Percentiles rank a stretch among this genome's conserved stretches.
These are phyloP conservation scores for Laguncularia racemosa DNA, from an alignment of 345 rosid species.

Conservation along the genomic window DNA sequence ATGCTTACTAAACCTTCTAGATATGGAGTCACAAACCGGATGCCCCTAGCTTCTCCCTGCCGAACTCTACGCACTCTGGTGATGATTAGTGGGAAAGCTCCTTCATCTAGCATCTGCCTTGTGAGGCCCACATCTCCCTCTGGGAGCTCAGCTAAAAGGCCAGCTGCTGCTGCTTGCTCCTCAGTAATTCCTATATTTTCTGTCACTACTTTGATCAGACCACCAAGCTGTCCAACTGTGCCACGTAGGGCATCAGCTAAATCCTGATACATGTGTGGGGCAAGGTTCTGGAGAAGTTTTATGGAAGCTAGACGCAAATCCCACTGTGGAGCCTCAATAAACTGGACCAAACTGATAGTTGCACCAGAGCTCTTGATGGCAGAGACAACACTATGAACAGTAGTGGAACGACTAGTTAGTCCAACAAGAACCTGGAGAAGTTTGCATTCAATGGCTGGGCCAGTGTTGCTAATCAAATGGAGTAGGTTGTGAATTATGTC, in stretches of 20 bases:
- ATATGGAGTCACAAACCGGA: slow-evolving; percentile 67
- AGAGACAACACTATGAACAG: slow-evolving; percentile 66
- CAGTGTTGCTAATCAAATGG: slow-evolving; percentile 87
- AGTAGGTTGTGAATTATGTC: slow-evolving; percentile 70
- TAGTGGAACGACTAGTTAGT: slow-evolving; percentile 55
- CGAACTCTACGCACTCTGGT: slow-evolving; percentile 49
- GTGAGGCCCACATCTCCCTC: slow-evolving; percentile 87
- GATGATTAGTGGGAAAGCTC: slow-evolving; percentile 58
- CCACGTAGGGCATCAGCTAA: slow-evolving; percentile 75
- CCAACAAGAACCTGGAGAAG: slow-evolving; percentile 96
- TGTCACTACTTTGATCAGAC: slow-evolving; percentile 53
- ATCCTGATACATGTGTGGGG: slow-evolving; percentile 83
- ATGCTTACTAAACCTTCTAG: slow-evolving; percentile 74
- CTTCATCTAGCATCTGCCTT: slow-evolving; percentile 71
- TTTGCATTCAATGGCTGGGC: slow-evolving; percentile 90
- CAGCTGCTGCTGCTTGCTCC: slow-evolving; percentile 88
- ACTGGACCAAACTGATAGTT: slow-evolving; percentile 87
- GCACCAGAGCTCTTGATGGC: slow-evolving; percentile 95
- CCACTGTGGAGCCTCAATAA: slow-evolving; percentile 72
- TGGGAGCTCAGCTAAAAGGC: slow-evolving; percentile 94
- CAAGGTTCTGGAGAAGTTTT: slow-evolving; percentile 74
- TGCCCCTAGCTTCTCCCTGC: slow-evolving; percentile 64
- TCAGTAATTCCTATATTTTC: slow-evolving; percentile 70
- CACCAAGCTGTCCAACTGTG: slow-evolving; percentile 73
- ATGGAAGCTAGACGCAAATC: slow-evolving; percentile 80